Percentiles rank a stretch among this genome's conserved stretches.
Conservation (phyloP, 352 stramenopile species). For the Aphanomyces invadans region DNA sequence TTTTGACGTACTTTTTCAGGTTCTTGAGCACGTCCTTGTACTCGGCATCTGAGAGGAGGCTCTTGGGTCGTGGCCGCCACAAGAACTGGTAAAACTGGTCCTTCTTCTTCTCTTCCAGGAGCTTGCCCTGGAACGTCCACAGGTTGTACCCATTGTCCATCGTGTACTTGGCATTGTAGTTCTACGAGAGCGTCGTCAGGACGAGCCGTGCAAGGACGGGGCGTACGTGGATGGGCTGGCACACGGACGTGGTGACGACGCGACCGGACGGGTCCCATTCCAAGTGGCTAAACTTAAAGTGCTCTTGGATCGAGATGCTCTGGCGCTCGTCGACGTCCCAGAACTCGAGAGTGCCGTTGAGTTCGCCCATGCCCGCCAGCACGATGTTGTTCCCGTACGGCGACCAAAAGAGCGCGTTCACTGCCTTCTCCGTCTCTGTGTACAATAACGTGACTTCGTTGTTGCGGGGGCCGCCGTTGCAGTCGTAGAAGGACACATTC, state of each 20-base stretch:
- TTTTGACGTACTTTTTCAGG: constrained; percentile 95
- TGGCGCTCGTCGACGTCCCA: constrained; percentile 96
- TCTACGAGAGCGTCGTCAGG: constrained; percentile 27
- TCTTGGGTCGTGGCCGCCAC: constrained; percentile 89
- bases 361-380: constrained; percentile 91
- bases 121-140: constrained; percentile 97
- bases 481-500: constrained; percentile 97
- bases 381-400: constrained; percentile 90
- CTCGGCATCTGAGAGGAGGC: constrained; percentile 88
- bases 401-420: constrained; percentile 97
- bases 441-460: constrained; percentile 93
- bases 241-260: constrained; percentile 92
- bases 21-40: constrained; percentile 95
- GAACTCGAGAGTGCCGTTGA: constrained; percentile 95
- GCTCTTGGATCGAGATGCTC: constrained; percentile 91
- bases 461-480: constrained; percentile 58
- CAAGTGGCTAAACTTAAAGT: constrained; percentile 97
- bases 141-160: constrained; percentile 99
- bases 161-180: constrained; percentile 94
- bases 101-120: constrained; percentile 92
- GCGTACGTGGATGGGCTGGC: constrained; percentile 88
- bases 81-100: constrained; percentile 95
- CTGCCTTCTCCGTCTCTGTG: constrained; percentile 92
- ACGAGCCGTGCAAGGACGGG: constrained; percentile 24
- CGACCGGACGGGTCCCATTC: constrained; percentile 96